Evolutionary conservation across 2,329 filamentous ascomycete species (phyloP).

Genomic region (Arachnomyces sp.): DNA sequence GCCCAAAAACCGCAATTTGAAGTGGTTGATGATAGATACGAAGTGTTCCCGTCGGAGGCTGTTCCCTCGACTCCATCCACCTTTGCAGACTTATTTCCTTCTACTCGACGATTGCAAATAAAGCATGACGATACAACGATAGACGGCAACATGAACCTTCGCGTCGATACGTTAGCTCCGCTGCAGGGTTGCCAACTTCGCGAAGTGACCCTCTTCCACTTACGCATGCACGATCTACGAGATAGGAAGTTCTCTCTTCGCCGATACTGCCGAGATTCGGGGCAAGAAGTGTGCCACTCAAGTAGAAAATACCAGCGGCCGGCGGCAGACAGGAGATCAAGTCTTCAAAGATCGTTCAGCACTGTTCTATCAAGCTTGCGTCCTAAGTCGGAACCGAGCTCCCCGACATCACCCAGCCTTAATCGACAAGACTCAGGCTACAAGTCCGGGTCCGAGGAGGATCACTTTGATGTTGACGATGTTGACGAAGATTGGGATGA

Average conservation of each 20-base stretch:
- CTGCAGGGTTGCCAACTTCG: slow-evolving; percentile 49
- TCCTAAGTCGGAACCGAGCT: slow-evolving; percentile 48
- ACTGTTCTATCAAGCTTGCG: slow-evolving; percentile 51
- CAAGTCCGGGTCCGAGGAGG: slow-evolving; percentile 39
- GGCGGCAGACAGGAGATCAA: slow-evolving; percentile 42
- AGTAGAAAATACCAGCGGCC: slow-evolving; percentile 61
- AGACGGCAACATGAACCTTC: slow-evolving; percentile 95
- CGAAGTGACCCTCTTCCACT: slow-evolving; percentile 76
- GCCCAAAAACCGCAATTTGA: slow-evolving; percentile 46
- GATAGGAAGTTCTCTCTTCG: slow-evolving; percentile 83
- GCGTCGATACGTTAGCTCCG: slow-evolving; percentile 68
- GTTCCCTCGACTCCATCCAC: slow-evolving; percentile 71
- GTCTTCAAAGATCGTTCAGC: slow-evolving; percentile 52
- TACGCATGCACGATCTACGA: slow-evolving; percentile 87
- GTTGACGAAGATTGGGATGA: slow-evolving; percentile 9
- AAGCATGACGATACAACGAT: slow-evolving; percentile 82
- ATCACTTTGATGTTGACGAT: slow-evolving; percentile 19
- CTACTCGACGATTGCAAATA: slow-evolving; percentile 69
- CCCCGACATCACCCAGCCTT: slow-evolving; percentile 34
- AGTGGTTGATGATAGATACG: slow-evolving; percentile 43
- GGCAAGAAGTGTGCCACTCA: slow-evolving; percentile 84
- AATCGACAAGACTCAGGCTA: slow-evolving; percentile 55
- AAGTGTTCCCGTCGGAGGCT: slow-evolving; percentile 57
- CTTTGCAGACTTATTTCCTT: slow-evolving; percentile 81
- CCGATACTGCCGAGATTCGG: slow-evolving; percentile 85